Conservation (phyloP, 2,329 filamentous ascomycete genomes). For the Pleoardoris graminearum region DNA sequence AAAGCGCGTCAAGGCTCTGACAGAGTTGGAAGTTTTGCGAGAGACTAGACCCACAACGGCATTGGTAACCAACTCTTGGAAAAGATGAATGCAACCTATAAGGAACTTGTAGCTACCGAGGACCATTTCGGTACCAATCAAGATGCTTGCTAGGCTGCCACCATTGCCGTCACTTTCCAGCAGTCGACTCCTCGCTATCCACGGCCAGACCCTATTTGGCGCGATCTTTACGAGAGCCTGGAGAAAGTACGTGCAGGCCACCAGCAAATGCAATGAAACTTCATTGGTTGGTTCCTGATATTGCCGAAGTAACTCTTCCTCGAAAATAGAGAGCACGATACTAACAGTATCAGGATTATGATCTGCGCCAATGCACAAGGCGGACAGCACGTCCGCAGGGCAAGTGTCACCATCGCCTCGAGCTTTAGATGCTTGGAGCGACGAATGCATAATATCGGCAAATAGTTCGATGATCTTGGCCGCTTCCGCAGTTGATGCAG, state of each 20-base stretch:
- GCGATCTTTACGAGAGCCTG: conserved; percentile 70
- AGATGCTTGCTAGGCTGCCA: conserved; percentile 75
- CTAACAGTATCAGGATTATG: conserved; percentile 73
- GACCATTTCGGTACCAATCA: conserved; percentile 80
- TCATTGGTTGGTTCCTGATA: conserved; percentile 60
- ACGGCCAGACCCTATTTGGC: conserved; percentile 87
- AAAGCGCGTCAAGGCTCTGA: conserved; percentile 56
- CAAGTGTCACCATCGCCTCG: conserved; percentile 21
- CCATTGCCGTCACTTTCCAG: conserved; percentile 76
- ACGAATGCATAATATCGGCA: conserved; percentile 64
- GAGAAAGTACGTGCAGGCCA: conserved; percentile 80
- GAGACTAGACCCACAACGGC: conserved; percentile 70
- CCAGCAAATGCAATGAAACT: conserved; percentile 67
- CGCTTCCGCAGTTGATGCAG: conserved; percentile 62
- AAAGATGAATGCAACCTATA: conserved; percentile 71
- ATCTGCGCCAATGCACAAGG: conserved; percentile 46
- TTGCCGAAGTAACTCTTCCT: conserved; percentile 61
- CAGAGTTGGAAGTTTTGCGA: conserved; percentile 60
- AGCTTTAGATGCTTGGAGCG: conserved; percentile 31
- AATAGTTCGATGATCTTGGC: conserved; percentile 76
- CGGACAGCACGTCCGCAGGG: conserved; percentile 34
- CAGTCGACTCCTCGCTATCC: conserved; percentile 78
- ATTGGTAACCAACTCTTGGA: conserved; percentile 75
- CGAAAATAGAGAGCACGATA: conserved; percentile 83
- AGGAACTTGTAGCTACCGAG: conserved; percentile 78